phyloP scores from a whole-genome alignment of 345 rosid species.

The Euphorbia lathyris region DNA sequence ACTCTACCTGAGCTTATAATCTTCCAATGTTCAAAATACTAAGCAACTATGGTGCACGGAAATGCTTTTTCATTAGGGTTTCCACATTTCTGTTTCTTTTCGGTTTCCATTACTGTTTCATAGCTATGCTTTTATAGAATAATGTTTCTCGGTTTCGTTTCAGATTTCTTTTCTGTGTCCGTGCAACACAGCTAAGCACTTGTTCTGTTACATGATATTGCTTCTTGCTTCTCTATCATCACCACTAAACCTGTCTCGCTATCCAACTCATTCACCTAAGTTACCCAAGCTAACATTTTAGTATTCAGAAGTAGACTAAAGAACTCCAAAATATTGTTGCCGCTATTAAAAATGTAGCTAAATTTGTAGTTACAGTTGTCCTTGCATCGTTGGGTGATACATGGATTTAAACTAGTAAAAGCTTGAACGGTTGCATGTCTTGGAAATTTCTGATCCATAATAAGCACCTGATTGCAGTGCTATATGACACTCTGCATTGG shows the following conservation, averaged over 20 bases:
- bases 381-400: background rate
- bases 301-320: background rate
- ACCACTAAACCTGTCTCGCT: background rate
- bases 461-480: background rate
- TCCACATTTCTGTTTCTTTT: too few relatives aligned
- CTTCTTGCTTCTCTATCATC: background rate
- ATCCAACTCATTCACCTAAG: background rate
- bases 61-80: too few relatives aligned
- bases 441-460: background rate
- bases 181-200: too few relatives aligned
- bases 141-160: too few relatives aligned
- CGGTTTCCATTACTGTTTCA: too few relatives aligned
- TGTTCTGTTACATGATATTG: background rate
- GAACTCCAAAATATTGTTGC: background rate
- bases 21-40: background rate
- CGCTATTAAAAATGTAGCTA: background rate
- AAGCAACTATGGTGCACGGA: too few relatives aligned
- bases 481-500: background rate
- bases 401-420: background rate
- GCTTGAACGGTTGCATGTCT: background rate
- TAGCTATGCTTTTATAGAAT: too few relatives aligned
- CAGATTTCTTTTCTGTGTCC: too few relatives aligned
- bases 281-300: background rate
- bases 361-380: background rate
- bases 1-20: background rate